These are phyloP conservation scores for Malus hybrid DNA, from an alignment of 331 rosid species.

Conservation along the genomic window DNA sequence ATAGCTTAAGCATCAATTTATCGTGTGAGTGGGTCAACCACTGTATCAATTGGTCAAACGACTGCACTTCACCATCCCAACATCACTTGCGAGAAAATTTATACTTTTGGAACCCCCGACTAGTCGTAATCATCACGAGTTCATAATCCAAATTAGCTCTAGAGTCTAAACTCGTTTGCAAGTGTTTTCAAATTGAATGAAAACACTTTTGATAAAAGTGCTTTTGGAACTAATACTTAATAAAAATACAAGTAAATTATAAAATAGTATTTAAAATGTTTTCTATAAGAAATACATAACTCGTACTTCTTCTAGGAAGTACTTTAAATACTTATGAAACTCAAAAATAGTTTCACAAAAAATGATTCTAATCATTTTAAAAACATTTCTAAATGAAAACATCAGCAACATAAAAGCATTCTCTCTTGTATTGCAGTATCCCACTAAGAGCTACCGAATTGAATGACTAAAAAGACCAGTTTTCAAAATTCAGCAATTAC, in stretches of 20 bases:
- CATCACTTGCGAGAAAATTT: slow-evolving; percentile 6
- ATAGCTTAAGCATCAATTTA: slow-evolving; percentile 8
- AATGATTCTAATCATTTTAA: too few relatives aligned
- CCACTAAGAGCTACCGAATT: neutral
- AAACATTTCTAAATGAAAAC: too few relatives aligned
- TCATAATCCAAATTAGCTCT: neutral
- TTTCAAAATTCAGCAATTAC: slow-evolving; percentile 1
- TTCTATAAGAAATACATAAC: too few relatives aligned
- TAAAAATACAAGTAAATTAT: too few relatives aligned
- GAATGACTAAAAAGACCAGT: neutral
- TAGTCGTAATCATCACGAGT: slow-evolving; percentile 6
- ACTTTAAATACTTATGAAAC: too few relatives aligned
- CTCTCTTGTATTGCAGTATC: neutral
- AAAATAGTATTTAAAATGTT: too few relatives aligned
- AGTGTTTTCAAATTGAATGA: too few relatives aligned
- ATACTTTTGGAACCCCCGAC: neutral
- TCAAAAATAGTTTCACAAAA: too few relatives aligned
- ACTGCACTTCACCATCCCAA: slow-evolving; percentile 8
- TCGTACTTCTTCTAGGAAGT: too few relatives aligned
- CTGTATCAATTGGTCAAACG: slow-evolving; percentile 6
- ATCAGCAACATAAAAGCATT: too few relatives aligned
- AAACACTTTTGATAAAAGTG: too few relatives aligned
- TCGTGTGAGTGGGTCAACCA: neutral
- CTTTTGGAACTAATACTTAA: too few relatives aligned
- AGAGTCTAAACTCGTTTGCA: neutral